Base-by-base conservation (phyloP, 164 flowering plant species). In the Dillenia suffruticosa region DNA sequence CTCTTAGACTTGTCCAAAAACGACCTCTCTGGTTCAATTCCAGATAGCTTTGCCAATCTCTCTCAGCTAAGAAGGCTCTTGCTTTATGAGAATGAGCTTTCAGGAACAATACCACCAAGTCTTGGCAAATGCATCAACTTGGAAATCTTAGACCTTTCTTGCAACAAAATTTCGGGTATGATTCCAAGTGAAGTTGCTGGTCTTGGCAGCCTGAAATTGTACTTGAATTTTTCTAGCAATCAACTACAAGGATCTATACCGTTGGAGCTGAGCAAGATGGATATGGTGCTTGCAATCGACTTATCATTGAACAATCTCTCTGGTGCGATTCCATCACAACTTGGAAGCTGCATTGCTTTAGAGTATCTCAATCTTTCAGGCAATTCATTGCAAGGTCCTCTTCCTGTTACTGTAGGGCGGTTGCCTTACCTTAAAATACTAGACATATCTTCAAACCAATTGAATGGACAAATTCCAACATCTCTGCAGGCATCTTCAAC, bases 251-350 rank as follows among this genome's bases (percentile, higher is more conserved):
- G 97, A 3, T 70, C 83, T 15, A 58, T 90, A 43, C 98, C 98
- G 1, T 49, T 88, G 16, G 90, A 90, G 85, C 76, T 93, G 17
- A 87, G 94, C 55, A 88, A 90, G 70, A 88, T 93, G 96, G 93
- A 86, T 56, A 90, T 90, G 96, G 85, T 93, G 12, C 69, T 85
- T 16, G 89, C 89, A 13, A 79, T 90, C 19, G 98, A 93, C 71
- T 58, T 93, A 8, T 93, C 96, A 12, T 78, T 73, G 2, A 93
- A 93, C 74, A 77, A 79, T 44, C 72, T 93, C 56, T 79, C 90
- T 0, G 84, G 89, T 12, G 48, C 63, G 9, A 79, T 92, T 24
- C 93, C 96, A 0, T 58, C 94, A 8, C 98, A 93, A 52, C 84
- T 93, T 13, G 87, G 79, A 50, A 83, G 84, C 73, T 90, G 98